Evolutionary conservation across 495 filamentous ascomycete species (phyloP).

Genomic region (Xylaria castorea): DNA sequence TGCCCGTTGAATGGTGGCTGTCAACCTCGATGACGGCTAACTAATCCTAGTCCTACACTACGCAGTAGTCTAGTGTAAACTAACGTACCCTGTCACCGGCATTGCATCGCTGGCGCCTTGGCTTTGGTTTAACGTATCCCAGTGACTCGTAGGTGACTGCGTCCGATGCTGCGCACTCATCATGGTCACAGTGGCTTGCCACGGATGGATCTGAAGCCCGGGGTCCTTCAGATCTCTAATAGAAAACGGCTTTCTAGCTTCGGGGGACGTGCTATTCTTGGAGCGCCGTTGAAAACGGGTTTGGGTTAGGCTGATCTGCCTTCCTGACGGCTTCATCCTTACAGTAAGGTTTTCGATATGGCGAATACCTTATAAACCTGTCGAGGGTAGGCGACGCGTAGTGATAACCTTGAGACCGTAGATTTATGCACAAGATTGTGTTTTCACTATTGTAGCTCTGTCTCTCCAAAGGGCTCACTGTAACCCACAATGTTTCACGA

Average conservation of each 20-base stretch:
- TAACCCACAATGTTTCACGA: slow-evolving; percentile 1
- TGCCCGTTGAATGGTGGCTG: neutral
- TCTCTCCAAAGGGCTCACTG: neutral
- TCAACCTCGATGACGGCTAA: neutral
- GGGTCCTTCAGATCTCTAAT: neutral
- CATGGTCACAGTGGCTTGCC: neutral
- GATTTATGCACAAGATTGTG: neutral
- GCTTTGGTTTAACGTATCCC: neutral
- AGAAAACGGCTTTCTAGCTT: neutral
- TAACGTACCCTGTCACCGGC: neutral
- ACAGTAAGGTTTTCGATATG: slow-evolving; percentile 4
- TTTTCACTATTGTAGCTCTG: neutral
- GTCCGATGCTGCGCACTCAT: neutral
- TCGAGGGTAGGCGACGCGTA: neutral
- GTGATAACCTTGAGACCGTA: neutral
- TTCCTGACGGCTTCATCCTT: neutral
- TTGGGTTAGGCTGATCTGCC: neutral
- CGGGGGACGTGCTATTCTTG: neutral
- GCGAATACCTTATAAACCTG: slow-evolving; percentile 2
- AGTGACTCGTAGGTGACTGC: neutral
- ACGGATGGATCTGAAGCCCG: neutral
- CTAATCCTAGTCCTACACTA: neutral
- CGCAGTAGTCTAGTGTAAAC: too few relatives aligned
- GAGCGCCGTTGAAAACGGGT: neutral
- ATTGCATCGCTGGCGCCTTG: slow-evolving; percentile 3